Conservation (phyloP, 352 stramenopile genomes). For the Pythium monospermum region DNA sequence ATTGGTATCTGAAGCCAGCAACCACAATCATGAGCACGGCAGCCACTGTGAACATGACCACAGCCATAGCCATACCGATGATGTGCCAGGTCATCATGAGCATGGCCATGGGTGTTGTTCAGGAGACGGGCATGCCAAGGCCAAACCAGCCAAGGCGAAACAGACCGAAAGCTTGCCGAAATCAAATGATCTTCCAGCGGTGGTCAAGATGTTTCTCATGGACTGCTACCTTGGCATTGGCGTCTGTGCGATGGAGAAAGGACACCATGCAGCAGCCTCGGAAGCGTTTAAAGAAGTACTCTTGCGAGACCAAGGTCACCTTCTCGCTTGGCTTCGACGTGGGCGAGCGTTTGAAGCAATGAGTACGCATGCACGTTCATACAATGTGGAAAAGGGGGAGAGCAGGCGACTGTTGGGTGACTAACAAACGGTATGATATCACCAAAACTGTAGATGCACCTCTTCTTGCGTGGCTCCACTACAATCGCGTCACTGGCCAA, state of each 20-base stretch:
- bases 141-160: slow-evolving; percentile 5
- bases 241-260: slow-evolving; percentile 27
- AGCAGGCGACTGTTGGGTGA: too few species aligned
- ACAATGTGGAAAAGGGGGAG: too few species aligned
- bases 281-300: slow-evolving; percentile 72
- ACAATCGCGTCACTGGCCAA: slow-evolving; percentile 39
- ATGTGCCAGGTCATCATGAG: too few species aligned
- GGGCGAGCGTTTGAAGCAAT: slow-evolving; percentile 54
- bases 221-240: slow-evolving; percentile 59
- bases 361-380: slow-evolving; percentile 15
- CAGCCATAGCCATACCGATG: neutral
- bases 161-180: slow-evolving; percentile 24
- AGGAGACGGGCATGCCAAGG: neutral
- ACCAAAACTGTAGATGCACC: too few species aligned
- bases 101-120: too few species aligned
- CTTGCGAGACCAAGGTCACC: slow-evolving; percentile 39
- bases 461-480: slow-evolving; percentile 69
- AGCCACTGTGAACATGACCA: slow-evolving; percentile 17
- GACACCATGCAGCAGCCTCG: slow-evolving; percentile 30
- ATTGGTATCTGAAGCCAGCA: slow-evolving; percentile 13
- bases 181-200: slow-evolving; percentile 39
- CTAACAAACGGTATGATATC: too few species aligned
- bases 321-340: slow-evolving; percentile 46
- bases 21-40: slow-evolving; percentile 5
- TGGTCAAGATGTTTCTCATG: slow-evolving; percentile 67